phyloP scores from a whole-genome alignment of 495 filamentous ascomycete species.

The Xylaria sp. region DNA sequence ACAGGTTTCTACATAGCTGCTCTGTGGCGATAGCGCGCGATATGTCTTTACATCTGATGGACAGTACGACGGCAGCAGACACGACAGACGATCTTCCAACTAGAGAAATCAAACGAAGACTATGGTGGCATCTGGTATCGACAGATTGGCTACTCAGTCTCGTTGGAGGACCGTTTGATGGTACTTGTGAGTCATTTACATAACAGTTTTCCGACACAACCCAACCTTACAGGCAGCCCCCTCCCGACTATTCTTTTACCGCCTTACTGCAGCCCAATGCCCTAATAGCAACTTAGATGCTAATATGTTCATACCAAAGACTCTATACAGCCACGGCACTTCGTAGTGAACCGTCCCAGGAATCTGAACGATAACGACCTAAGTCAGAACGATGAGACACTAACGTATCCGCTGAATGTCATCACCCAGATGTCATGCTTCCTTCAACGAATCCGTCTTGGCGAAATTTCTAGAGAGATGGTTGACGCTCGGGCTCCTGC shows the following conservation, averaged over 20 bases:
- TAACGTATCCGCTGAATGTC: conserved; percentile 42
- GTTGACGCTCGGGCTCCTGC: conserved; percentile 42
- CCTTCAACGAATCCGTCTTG: conserved; percentile 53
- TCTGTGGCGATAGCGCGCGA: conserved; percentile 48
- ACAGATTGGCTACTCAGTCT: conserved; percentile 54
- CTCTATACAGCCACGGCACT: conserved; percentile 48
- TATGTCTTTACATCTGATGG: conserved; percentile 51
- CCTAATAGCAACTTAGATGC: neutral
- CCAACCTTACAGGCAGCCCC: neutral
- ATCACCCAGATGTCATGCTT: conserved; percentile 56
- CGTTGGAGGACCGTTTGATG: conserved; percentile 47
- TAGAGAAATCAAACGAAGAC: conserved; percentile 53
- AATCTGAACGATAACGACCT: conserved; percentile 57
- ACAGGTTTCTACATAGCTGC: conserved; percentile 40
- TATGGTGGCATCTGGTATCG: conserved; percentile 59
- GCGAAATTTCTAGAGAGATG: conserved; percentile 52
- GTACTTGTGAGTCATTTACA: conserved; percentile 43
- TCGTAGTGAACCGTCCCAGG: conserved; percentile 51
- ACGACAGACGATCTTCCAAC: conserved; percentile 32
- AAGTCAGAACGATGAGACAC: conserved; percentile 37
- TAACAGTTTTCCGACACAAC: neutral
- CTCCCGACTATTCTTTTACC: neutral
- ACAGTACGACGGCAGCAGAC: conserved; percentile 41
- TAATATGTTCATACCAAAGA: conserved; percentile 4
- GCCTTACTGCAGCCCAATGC: neutral